A percentile compares a stretch with the other conserved stretches of the same genome.
These are phyloP conservation scores for Didymella keratinophila DNA, from an alignment of 2,329 filamentous ascomycete species.

Conservation along the genomic window DNA sequence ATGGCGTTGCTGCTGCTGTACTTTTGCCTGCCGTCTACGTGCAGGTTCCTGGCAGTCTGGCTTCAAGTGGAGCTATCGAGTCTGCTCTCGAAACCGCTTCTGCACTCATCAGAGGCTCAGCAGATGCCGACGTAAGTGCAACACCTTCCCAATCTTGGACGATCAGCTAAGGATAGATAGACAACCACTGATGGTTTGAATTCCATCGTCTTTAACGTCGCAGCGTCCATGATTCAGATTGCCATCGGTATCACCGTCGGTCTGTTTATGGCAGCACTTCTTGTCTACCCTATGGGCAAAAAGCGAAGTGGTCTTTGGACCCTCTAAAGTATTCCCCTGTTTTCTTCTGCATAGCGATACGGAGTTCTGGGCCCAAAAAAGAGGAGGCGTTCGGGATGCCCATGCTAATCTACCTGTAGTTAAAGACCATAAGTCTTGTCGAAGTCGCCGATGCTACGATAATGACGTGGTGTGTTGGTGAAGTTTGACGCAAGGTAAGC, in stretches of 20 bases:
- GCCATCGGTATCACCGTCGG: slow-evolving; percentile 62
- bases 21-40: slow-evolving; percentile 45
- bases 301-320: slow-evolving; percentile 51
- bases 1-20: slow-evolving; percentile 55
- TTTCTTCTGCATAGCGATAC: slow-evolving; percentile 29
- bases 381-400: slow-evolving; percentile 9
- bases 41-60: slow-evolving; percentile 45
- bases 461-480: slow-evolving; percentile 19
- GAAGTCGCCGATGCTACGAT: slow-evolving; percentile 1
- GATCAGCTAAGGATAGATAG: slow-evolving; percentile 21
- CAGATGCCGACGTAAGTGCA: slow-evolving; percentile 27
- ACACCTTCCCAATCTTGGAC: too few relatives aligned
- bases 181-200: slow-evolving; percentile 34
- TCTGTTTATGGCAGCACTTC: slow-evolving; percentile 57
- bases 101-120: slow-evolving; percentile 35
- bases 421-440: slow-evolving; percentile 16
- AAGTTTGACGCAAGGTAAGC: slow-evolving; percentile 22
- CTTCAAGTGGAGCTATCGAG: slow-evolving; percentile 42
- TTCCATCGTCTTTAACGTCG: slow-evolving; percentile 53
- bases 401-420: slow-evolving; percentile 34
- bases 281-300: slow-evolving; percentile 60
- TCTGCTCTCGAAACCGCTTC: slow-evolving; percentile 40
- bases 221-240: slow-evolving; percentile 59
- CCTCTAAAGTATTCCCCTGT: slow-evolving; percentile 38
- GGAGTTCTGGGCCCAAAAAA: slow-evolving; percentile 24